Percentiles rank a stretch among this genome's conserved stretches.
These are phyloP conservation scores for Encephalitozoon cuniculi DNA, from an alignment of 371 early-diverging fungal genomes.

Conservation along the genomic window DNA sequence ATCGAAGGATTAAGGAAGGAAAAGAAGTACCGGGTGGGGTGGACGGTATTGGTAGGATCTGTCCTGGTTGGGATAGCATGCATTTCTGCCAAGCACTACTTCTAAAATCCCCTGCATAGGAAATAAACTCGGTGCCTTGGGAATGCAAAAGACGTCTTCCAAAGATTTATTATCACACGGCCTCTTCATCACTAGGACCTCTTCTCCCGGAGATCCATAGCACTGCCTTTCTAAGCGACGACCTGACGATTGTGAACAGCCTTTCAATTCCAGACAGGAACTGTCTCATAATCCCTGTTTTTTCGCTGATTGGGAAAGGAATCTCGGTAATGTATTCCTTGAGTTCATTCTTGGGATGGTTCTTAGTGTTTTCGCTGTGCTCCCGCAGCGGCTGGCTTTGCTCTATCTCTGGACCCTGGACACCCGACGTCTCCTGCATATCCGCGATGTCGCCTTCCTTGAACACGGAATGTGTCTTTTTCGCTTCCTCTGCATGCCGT, in stretches of 20 bases:
- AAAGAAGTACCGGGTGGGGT: not conserved
- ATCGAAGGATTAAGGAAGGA: not conserved
- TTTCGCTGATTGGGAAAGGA: not conserved
- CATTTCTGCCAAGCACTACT: not conserved
- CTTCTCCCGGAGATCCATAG: not conserved
- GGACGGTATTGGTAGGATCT: not conserved
- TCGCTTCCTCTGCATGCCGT: not conserved
- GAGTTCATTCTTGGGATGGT: not conserved
- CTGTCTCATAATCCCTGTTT: constrained; percentile 1
- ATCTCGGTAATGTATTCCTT: not conserved
- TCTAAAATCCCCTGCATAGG: not conserved
- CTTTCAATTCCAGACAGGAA: not conserved
- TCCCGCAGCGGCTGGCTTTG: not conserved
- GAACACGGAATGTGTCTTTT: not conserved
- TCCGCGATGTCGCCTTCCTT: not conserved
- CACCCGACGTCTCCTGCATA: not conserved
- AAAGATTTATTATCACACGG: not conserved
- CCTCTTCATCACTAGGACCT: not conserved
- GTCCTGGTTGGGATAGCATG: not conserved
- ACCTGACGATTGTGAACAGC: not conserved
- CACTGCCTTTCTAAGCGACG: not conserved
- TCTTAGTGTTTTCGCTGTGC: not conserved
- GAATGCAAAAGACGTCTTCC: not conserved
- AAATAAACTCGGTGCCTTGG: not conserved
- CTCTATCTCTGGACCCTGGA: not conserved